These are phyloP conservation scores for Scenedesmus sp. DNA, from an alignment of 163 green algal species.

Conservation along the genomic window DNA sequence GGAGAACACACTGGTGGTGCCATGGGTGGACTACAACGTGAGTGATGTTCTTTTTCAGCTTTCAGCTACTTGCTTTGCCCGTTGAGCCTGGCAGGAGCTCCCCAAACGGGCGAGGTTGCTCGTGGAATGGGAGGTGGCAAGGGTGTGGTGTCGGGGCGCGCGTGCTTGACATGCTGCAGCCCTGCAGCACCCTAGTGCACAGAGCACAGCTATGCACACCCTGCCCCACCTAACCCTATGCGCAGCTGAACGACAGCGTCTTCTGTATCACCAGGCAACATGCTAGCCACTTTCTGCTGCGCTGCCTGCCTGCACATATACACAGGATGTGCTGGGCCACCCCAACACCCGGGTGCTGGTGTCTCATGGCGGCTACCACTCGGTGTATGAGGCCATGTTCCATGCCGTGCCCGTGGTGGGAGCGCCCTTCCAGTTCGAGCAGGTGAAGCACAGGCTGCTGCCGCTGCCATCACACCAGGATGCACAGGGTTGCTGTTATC, in stretches of 20 bases:
- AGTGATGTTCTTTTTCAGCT: not conserved
- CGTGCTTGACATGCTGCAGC: no score
- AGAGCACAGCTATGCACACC: not conserved
- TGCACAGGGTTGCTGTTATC: not conserved
- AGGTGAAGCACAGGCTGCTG: not conserved
- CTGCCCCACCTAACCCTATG: not conserved
- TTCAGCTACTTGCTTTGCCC: no score
- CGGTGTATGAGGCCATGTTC: not conserved
- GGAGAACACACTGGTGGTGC: not conserved
- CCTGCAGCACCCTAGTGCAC: not conserved
- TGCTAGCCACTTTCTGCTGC: not conserved
- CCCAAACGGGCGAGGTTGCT: no score
- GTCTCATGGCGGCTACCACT: not conserved
- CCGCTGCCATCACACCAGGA: not conserved
- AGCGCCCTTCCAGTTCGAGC: conserved; percentile 22
- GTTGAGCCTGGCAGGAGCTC: no score
- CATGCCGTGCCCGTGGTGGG: conserved; percentile 9
- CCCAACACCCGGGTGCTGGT: not conserved
- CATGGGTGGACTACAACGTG: conserved; percentile 39
- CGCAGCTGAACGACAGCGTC: not conserved
- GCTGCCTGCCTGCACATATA: not conserved
- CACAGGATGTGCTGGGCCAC: not conserved
- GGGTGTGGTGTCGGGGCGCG: no score
- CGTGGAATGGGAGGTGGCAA: no score
- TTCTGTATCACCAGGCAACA: no score